Conservation (phyloP, 345 rosid genomes). For the Noccaea caerulescens region DNA sequence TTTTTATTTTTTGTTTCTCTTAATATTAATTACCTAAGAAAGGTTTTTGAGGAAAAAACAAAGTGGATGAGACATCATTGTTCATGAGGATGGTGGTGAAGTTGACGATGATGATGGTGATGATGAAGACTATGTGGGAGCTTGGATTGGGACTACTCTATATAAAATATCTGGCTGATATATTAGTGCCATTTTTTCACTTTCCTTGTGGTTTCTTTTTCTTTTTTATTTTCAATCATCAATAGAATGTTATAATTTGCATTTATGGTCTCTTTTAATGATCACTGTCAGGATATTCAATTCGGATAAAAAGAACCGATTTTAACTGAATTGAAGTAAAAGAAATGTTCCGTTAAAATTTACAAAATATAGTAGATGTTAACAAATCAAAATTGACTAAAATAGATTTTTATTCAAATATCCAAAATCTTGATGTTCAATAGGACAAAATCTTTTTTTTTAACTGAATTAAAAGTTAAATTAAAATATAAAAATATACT, state of each 20-base stretch:
- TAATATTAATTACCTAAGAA: conserved; percentile 38
- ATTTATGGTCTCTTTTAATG: conserved; percentile 20
- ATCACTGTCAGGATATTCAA: conserved; percentile 18
- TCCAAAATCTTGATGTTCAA: neutral
- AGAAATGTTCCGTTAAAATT: conserved; percentile 1
- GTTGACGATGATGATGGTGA: conserved; percentile 31
- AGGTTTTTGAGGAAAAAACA: conserved; percentile 33
- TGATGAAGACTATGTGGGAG: conserved; percentile 31
- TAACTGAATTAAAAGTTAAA: too few species aligned
- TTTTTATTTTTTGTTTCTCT: neutral
- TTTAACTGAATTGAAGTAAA: conserved; percentile 12
- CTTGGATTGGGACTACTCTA: conserved; percentile 31
- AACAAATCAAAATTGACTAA: neutral
- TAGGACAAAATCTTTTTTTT: neutral
- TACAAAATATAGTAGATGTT: neutral
- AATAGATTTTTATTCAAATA: neutral
- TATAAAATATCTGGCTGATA: conserved; percentile 37
- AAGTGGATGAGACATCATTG: conserved; percentile 44
- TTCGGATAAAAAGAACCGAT: neutral
- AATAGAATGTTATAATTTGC: conserved; percentile 43
- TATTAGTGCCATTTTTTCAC: conserved; percentile 34
- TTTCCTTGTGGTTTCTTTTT: conserved; percentile 28
- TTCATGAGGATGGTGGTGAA: conserved; percentile 38
- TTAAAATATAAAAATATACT: too few species aligned
- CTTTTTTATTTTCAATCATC: conserved; percentile 26